Percentiles rank a stretch among this genome's conserved stretches.
Conservation (phyloP, 257 asterid species). For the Solanum clarkiae region DNA sequence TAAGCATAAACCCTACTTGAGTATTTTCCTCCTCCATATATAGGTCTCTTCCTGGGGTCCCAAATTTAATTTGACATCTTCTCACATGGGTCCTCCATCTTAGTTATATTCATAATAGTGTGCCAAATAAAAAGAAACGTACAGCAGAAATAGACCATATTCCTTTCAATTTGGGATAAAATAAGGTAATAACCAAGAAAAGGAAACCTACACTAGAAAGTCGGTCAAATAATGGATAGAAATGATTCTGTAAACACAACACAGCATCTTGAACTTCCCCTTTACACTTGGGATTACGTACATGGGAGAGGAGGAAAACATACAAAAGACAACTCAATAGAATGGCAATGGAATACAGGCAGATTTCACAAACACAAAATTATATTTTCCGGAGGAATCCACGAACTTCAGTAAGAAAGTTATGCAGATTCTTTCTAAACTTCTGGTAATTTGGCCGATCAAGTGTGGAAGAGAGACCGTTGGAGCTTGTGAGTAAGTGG, state of each 20-base stretch:
- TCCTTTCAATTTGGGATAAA: background rate
- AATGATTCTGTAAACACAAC: background rate
- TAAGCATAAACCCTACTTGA: no score
- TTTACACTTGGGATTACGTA: background rate
- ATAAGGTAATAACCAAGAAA: background rate
- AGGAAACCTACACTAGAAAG: background rate
- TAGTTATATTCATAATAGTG: background rate
- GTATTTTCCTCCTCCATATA: no score
- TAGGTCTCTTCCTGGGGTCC: no score
- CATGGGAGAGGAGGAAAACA: background rate
- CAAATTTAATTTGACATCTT: no score
- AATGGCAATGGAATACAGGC: background rate
- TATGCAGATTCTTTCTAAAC: constrained; percentile 70
- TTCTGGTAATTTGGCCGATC: constrained; percentile 77
- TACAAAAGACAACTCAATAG: background rate
- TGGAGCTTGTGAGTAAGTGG: constrained; percentile 65
- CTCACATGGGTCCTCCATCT: no score
- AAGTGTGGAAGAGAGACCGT: constrained; percentile 60
- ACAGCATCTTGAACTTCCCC: background rate
- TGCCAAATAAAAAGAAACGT: background rate
- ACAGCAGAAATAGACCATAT: background rate
- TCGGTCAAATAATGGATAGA: background rate
- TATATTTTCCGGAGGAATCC: constrained; percentile 80
- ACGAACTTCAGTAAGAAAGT: constrained; percentile 75
- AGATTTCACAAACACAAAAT: background rate